A percentile compares a stretch with the other conserved stretches of the same genome.
Conservation (phyloP, 208 protist genomes). For the Naegleria lovaniensis region DNA sequence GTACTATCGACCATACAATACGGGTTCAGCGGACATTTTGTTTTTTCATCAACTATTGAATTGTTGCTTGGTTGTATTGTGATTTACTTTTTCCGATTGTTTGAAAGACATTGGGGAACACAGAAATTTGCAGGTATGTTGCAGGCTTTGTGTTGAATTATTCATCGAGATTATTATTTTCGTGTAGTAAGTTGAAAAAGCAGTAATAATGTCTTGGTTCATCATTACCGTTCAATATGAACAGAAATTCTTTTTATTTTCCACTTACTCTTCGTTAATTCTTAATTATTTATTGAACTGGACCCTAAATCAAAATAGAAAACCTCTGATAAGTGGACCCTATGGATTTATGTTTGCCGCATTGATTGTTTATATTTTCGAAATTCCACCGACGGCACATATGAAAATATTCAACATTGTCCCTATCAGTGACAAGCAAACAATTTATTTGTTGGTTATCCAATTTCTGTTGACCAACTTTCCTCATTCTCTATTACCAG, state of each 20-base stretch:
- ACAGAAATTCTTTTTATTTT: neutral
- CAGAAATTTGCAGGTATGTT: neutral
- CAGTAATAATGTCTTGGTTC: too few relatives aligned
- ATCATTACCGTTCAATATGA: neutral
- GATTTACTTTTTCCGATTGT: conserved; percentile 11
- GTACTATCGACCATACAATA: neutral
- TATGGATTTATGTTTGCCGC: conserved; percentile 2
- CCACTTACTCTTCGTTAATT: neutral
- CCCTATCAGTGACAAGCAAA: neutral
- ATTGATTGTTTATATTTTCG: neutral
- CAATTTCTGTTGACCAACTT: neutral
- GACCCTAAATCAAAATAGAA: neutral
- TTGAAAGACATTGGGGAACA: conserved; percentile 19
- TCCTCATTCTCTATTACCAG: neutral
- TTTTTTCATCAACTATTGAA: neutral
- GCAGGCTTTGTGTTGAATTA: neutral
- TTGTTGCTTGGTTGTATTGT: conserved; percentile 2
- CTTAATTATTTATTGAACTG: neutral
- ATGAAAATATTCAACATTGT: neutral
- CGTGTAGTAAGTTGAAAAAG: too few relatives aligned
- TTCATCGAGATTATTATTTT: neutral
- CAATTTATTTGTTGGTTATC: neutral
- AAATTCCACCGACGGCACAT: neutral
- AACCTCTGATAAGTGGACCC: neutral
- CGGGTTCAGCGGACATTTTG: neutral